phyloP scores from a whole-genome alignment of 768 basidiomycete species.

The Leccinum obscurum region DNA sequence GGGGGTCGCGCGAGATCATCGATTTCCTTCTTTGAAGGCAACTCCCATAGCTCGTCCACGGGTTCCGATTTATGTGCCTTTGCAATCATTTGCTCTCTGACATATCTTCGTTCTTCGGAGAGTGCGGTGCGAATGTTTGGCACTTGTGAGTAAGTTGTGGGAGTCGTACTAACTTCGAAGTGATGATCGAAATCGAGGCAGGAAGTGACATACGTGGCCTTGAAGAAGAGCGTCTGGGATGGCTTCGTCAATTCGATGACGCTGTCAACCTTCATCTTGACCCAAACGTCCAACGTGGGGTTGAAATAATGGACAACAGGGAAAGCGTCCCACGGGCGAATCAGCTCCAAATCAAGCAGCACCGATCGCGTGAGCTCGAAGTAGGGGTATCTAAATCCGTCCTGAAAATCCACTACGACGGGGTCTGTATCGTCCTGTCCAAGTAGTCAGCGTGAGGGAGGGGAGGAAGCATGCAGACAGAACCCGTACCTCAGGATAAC shows the following conservation, averaged over 20 bases:
- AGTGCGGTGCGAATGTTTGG: background rate
- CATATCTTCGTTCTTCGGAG: background rate
- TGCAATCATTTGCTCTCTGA: background rate
- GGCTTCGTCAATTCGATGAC: background rate
- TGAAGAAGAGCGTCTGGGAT: background rate
- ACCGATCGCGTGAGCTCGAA: background rate
- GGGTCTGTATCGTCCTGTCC: background rate
- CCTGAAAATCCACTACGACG: background rate
- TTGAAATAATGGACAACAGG: background rate
- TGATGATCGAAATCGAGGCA: background rate
- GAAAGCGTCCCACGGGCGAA: background rate
- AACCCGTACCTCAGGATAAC: background rate
- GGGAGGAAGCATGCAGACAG: background rate
- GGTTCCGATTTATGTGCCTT: background rate
- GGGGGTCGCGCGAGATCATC: background rate
- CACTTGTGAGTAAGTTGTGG: background rate
- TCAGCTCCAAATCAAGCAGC: background rate
- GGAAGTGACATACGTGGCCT: background rate
- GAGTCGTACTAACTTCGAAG: background rate
- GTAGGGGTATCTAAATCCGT: background rate
- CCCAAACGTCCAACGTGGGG: background rate
- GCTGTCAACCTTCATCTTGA: background rate
- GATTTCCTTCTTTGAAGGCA: background rate
- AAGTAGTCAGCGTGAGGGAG: background rate
- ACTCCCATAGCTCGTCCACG: background rate